A percentile compares a stretch with the other conserved stretches of the same genome.
Conservation (phyloP, 495 filamentous ascomycete species). For the Ramalina peruviana region DNA sequence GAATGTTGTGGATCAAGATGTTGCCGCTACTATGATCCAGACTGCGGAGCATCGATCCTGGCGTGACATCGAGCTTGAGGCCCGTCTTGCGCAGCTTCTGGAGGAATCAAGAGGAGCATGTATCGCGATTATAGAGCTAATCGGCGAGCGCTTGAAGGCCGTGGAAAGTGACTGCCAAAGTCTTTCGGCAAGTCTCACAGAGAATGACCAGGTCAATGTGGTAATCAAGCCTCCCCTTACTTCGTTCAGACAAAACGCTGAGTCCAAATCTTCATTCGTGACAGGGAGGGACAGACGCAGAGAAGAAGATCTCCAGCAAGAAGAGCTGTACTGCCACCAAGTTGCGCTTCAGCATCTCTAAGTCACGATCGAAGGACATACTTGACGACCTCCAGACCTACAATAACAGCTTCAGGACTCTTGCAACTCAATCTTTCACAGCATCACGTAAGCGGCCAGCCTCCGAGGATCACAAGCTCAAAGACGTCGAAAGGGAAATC, state of each 20-base stretch:
- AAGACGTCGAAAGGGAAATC: slow-evolving; percentile 6
- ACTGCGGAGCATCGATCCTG: slow-evolving; percentile 2
- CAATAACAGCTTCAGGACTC: slow-evolving; percentile 10
- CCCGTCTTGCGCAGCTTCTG: not conserved
- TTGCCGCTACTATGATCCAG: slow-evolving; percentile 4
- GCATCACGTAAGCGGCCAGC: not conserved
- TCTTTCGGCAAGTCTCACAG: slow-evolving; percentile 1
- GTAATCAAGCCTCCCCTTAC: too few species aligned
- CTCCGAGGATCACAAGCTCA: not conserved
- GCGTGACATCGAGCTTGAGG: not conserved
- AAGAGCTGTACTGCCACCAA: slow-evolving; percentile 2
- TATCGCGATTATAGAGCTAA: slow-evolving; percentile 4
- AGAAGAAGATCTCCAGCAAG: not conserved
- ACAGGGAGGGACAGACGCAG: not conserved
- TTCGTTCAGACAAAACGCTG: not conserved
- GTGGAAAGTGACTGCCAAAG: slow-evolving; percentile 7
- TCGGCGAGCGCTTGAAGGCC: slow-evolving; percentile 5
- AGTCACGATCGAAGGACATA: slow-evolving; percentile 1
- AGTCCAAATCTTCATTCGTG: not conserved
- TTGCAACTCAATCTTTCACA: slow-evolving; percentile 3
- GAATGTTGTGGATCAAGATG: slow-evolving; percentile 2
- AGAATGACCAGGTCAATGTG: not conserved
- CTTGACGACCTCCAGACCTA: slow-evolving; percentile 4
- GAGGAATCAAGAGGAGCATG: slow-evolving; percentile 2
- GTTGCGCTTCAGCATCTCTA: slow-evolving; percentile 13